Base-by-base conservation (phyloP, 2,329 filamentous ascomycete species). In the Trichophyton equinum region DNA sequence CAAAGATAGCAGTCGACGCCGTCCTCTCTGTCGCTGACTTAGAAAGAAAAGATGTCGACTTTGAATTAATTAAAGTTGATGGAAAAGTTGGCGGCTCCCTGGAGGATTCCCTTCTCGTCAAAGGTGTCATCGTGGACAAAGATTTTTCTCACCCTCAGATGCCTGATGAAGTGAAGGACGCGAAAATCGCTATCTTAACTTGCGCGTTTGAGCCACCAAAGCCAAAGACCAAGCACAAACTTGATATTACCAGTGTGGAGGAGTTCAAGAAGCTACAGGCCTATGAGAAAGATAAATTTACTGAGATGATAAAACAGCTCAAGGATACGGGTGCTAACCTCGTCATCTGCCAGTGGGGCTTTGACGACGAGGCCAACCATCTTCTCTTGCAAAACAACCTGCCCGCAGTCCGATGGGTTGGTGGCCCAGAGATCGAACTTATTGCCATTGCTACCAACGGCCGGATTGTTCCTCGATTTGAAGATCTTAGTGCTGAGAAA, bases 131-230 rank as follows among this genome's bases (percentile, higher is more conserved):
- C 74, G 84, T 99, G 74, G 94, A 99, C 83, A 99, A 99, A 81
- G 95, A 99, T 78, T 99, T 99, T 76, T 97, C 94, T 40, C 94
- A 99, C 75, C 94, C 94, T 11, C 94, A 99, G 78, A 99, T 99
- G 94, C 94, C 94, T 9, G 89, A 88, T 58, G 91, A 96, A 76
- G 92, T 99, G 65, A 83, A 81, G 69, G 91, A 99, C 76, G 95
- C 94, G 72, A 97, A 96, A 81, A 85, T 99, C 71, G 94, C 94
- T 68, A 99, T 99, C 70, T 79, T 99, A 63, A 99, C 94, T 58
- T 99, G 94, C 75, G 91, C 94, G 3, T 99, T 99, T 73, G 94
- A 99, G 79, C 94, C 94, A 36, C 94, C 94, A 58, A 99, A 99
- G 82, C 94, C 94, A 67, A 99, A 99, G 84, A 99, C 94, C 56